A percentile compares a stretch with the other conserved stretches of the same genome.
Conservation (phyloP, 2,329 filamentous ascomycete species). For the Ophiostoma novo-ulmi region DNA sequence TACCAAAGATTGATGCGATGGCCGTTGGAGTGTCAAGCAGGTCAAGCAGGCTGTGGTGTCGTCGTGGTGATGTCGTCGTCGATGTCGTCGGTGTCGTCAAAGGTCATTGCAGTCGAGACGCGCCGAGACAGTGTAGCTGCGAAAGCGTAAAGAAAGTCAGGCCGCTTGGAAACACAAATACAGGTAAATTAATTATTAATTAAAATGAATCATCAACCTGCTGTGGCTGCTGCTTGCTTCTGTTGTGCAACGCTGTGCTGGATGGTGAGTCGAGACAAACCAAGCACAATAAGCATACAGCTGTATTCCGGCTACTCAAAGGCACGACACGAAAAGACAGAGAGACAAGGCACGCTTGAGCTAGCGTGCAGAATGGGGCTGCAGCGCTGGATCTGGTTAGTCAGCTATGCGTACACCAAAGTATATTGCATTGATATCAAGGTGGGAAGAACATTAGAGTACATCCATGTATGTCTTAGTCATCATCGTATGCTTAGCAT, state of each 20-base stretch:
- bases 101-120: neutral
- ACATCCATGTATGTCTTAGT: neutral
- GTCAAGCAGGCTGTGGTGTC: neutral
- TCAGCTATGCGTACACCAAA: neutral
- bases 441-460: neutral
- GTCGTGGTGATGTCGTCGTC: neutral
- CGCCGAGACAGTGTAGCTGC: neutral
- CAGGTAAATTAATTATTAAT: no score
- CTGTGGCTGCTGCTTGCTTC: slow-evolving; percentile 2
- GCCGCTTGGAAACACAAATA: neutral
- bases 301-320: neutral
- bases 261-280: neutral
- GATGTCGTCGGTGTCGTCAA: neutral
- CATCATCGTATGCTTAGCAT: neutral
- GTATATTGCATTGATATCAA: neutral
- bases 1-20: neutral
- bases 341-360: neutral
- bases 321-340: slow-evolving; percentile 10
- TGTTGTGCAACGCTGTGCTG: neutral
- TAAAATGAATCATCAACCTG: neutral
- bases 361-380: neutral
- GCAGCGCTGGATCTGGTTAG: neutral
- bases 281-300: neutral
- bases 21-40: neutral
- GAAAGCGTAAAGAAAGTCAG: neutral